These are phyloP conservation scores for Linnemannia hyalina DNA, from an alignment of 192 early-diverging fungal species.

Conservation along the genomic window DNA sequence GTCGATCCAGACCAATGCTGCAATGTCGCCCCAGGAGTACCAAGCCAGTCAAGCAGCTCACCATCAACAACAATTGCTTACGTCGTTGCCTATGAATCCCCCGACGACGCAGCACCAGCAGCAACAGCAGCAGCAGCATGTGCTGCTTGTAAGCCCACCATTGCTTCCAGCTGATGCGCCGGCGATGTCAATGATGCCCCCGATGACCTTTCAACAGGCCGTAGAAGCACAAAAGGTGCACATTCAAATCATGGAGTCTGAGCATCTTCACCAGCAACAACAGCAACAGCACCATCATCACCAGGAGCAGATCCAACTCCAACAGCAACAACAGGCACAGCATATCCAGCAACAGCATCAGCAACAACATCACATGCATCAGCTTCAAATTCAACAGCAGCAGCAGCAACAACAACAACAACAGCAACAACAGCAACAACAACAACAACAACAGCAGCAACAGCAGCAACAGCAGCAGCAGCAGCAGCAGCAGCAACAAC, in stretches of 20 bases:
- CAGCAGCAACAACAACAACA: conserved; percentile 30
- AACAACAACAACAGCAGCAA: conserved; percentile 21
- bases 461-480: conserved; percentile 34
- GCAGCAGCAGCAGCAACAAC: conserved; percentile 9
- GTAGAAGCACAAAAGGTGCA: conserved; percentile 23
- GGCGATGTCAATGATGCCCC: conserved; percentile 23
- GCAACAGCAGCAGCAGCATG: conserved; percentile 27
- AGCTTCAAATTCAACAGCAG: conserved; percentile 14
- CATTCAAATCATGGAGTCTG: conserved; percentile 26
- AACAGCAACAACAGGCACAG: not conserved
- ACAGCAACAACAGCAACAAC: conserved; percentile 21
- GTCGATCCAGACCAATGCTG: conserved; percentile 14
- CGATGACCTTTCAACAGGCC: conserved; percentile 27
- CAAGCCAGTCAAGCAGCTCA: conserved; percentile 26
- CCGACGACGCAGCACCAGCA: conserved; percentile 18
- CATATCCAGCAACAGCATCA: conserved; percentile 17
- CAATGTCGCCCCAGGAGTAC: conserved; percentile 24
- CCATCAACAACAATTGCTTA: conserved; percentile 32
- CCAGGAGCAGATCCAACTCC: conserved; percentile 10
- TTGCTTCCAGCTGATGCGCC: conserved; percentile 20
- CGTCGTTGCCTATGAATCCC: conserved; percentile 41
- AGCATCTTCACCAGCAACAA: conserved; percentile 34
- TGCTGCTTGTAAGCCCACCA: conserved; percentile 33
- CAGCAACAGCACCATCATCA: conserved; percentile 32
- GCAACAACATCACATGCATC: conserved; percentile 17